phyloP scores from a whole-genome alignment of 306 rosid genomes.

The Gastrolobium villosum region DNA sequence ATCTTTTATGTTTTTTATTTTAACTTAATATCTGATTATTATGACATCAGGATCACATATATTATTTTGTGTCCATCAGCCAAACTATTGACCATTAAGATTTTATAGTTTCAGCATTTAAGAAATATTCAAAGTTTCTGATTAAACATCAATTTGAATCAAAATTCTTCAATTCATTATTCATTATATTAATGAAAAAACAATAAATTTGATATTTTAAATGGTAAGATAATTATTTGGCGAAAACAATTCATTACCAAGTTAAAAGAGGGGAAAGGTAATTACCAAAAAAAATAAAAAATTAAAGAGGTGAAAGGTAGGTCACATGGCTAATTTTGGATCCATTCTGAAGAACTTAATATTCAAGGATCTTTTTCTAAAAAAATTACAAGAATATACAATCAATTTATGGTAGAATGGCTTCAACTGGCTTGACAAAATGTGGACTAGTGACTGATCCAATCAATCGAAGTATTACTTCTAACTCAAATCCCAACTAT shows the following conservation, averaged over 20 bases:
- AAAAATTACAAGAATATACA: slow-evolving; percentile 17
- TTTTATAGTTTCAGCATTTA: slow-evolving; percentile 18
- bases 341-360: slow-evolving; percentile 40
- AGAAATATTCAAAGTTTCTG: neutral
- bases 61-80: neutral
- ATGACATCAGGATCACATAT: slow-evolving; percentile 25
- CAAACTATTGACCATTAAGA: slow-evolving; percentile 36
- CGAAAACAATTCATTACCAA: slow-evolving; percentile 9
- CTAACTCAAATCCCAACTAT: slow-evolving; percentile 28
- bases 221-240: slow-evolving; percentile 27
- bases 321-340: neutral
- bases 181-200: neutral
- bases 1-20: slow-evolving; percentile 1
- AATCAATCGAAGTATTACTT: slow-evolving; percentile 24
- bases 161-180: slow-evolving; percentile 34
- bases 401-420: slow-evolving; percentile 14
- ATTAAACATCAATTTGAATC: slow-evolving; percentile 28
- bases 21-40: slow-evolving; percentile 14
- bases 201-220: slow-evolving; percentile 10
- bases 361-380: neutral
- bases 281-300: no score
- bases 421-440: slow-evolving; percentile 33
- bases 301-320: neutral
- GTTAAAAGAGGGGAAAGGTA: neutral
- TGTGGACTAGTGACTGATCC: neutral